Percentiles rank a stretch among this genome's conserved stretches.
phyloP scores from a whole-genome alignment of 495 filamentous ascomycete species.

The Penicillium diatomitis region DNA sequence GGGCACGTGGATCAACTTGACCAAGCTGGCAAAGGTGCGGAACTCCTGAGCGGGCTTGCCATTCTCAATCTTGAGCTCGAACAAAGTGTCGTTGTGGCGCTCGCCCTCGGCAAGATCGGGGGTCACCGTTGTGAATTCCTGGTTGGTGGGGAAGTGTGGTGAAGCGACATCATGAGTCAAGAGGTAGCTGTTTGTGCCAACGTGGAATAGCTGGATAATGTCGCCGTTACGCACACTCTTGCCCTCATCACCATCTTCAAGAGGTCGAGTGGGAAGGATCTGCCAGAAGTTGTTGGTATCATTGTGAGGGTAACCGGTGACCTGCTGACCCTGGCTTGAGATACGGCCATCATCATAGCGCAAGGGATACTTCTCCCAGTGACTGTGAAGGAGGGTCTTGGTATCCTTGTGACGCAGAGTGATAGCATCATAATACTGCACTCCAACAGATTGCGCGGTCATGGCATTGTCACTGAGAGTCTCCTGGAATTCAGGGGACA shows the following conservation, averaged over 20 bases:
- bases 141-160: constrained; percentile 92
- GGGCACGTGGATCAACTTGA: constrained; percentile 89
- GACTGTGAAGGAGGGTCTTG: constrained; percentile 90
- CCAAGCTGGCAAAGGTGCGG: constrained; percentile 78
- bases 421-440: constrained; percentile 86
- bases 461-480: constrained; percentile 90
- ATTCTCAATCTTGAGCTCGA: constrained; percentile 84
- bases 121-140: constrained; percentile 87
- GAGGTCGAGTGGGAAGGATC: constrained; percentile 58
- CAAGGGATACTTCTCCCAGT: constrained; percentile 78
- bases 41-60: constrained; percentile 78
- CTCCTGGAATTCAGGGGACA: constrained; percentile 96
- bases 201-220: constrained; percentile 75
- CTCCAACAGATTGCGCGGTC: constrained; percentile 71
- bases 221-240: constrained; percentile 76
- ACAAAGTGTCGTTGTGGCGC: constrained; percentile 81
- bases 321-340: constrained; percentile 95
- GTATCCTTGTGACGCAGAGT: constrained; percentile 93
- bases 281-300: constrained; percentile 99
- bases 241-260: constrained; percentile 41
- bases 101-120: constrained; percentile 64
- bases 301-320: constrained; percentile 95
- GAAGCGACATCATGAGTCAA: constrained; percentile 98
- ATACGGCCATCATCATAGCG: constrained; percentile 96
- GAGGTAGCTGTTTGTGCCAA: constrained; percentile 79